Conservation (phyloP, 129 eudicot genomes). For the Helianthus annuus region HanXRQr2.0-SUNRISE NC_035448.2:190180793-190181292, state of each 20-base stretch:
- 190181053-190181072: too few relatives aligned
- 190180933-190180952: too few relatives aligned
- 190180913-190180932: too few relatives aligned
- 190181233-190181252: background rate
- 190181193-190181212: background rate
- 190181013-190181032: too few relatives aligned
- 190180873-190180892: conserved; percentile 5
- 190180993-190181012: background rate
- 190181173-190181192: conserved; percentile 14
- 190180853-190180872: conserved; percentile 16
- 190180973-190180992: background rate
- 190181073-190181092: background rate
- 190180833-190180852: too few relatives aligned
- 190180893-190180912: too few relatives aligned
- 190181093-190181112: background rate
- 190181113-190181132: background rate
- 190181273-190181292: too few relatives aligned
- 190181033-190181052: too few relatives aligned
- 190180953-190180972: too few relatives aligned
- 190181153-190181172: conserved; percentile 2
- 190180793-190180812: too few relatives aligned
- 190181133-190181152: conserved; percentile 15
- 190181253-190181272: too few relatives aligned
- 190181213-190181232: conserved; percentile 16
- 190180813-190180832: too few relatives aligned